Evolutionary conservation across 2,329 filamentous ascomycete genomes (phyloP).

Genomic region (Conoideocrella luteorostrata): DNA sequence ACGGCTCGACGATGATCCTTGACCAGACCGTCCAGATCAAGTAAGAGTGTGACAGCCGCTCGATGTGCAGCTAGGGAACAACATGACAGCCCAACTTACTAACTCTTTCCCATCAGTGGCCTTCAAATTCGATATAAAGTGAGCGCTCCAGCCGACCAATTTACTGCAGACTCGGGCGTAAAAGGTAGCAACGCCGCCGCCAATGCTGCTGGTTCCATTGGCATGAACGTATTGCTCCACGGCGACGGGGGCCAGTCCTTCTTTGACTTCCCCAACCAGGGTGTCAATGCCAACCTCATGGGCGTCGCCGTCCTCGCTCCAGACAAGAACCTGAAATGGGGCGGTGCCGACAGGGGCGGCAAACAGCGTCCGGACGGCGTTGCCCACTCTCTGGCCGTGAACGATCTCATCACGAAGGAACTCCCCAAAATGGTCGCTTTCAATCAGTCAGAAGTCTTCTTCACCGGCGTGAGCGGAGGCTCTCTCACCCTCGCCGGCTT

Average conservation of each 20-base stretch:
- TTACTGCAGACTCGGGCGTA: constrained; percentile 43
- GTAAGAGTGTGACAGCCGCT: constrained; percentile 22
- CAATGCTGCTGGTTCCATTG: constrained; percentile 30
- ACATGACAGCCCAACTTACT: background rate
- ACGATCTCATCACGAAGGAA: constrained; percentile 41
- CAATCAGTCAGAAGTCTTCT: constrained; percentile 44
- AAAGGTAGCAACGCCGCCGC: constrained; percentile 32
- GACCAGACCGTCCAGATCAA: constrained; percentile 50
- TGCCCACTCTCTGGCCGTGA: constrained; percentile 49
- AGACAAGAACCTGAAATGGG: constrained; percentile 51
- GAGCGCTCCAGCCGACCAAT: constrained; percentile 46
- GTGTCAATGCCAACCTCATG: constrained; percentile 42
- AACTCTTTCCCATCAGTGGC: constrained; percentile 27
- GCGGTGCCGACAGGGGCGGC: constrained; percentile 38
- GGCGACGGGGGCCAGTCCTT: constrained; percentile 54
- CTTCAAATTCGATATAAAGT: constrained; percentile 51
- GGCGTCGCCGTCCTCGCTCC: constrained; percentile 49
- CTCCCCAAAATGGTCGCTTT: constrained; percentile 49
- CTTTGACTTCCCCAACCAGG: constrained; percentile 52
- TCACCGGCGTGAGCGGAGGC: constrained; percentile 52
- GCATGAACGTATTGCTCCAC: constrained; percentile 52
- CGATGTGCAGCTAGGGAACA: too few relatives aligned
- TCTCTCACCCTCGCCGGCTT: constrained; percentile 48
- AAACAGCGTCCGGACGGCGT: constrained; percentile 48
- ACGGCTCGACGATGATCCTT: constrained; percentile 49